Base-by-base conservation (phyloP, 305 asterid genomes). In the Solanum aculeatissimum region DNA sequence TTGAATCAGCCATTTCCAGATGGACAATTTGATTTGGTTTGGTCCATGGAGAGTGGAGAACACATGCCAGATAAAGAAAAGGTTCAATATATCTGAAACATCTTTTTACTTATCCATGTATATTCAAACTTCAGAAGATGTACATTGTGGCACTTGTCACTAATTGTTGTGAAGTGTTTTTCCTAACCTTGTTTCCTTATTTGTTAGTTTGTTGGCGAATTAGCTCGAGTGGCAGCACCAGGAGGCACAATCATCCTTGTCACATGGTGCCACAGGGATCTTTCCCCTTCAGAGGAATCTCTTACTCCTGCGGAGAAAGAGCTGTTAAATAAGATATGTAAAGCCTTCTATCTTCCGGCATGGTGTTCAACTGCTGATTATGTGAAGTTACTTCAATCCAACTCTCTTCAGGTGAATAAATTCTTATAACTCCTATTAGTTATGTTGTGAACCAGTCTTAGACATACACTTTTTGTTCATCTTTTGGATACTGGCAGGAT, bases 21-120 rank as follows among this genome's bases (percentile, higher is more conserved):
- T 88, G 95, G 96, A 7, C 82, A 93, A 82, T 96, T 93, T 38
- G 95, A 96, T 90, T 62, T 96, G 86, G 98, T 94, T 84, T 95
- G 99, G 99, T 96, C 99, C 81, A 93, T 96, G 99, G 99, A 96
- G 93, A 96, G 99, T 82, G 99, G 98, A 18, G 99, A 96, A 88
- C 99, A 96, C 93, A 96, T 96, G 99, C 99, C 97, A 1, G 93
- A 96, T 87, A 96, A 96, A 88, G 63, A 92, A 68, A 95, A 96
- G 98, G 99, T 95, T 86, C 62, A 75, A 63, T 15, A 53, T 79
- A 21, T 51, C 35, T 14, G 35, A 43, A 45, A 65, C 58, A 62
- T 51, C 1, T 63, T 49, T 69, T 21, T 12, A 21, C 38, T 45
- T 12, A 45, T 7, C 21, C 10, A 5, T 71, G 27, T 49, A 51